phyloP scores from a whole-genome alignment of 345 rosid species.

The Rhizophora apiculata region DNA sequence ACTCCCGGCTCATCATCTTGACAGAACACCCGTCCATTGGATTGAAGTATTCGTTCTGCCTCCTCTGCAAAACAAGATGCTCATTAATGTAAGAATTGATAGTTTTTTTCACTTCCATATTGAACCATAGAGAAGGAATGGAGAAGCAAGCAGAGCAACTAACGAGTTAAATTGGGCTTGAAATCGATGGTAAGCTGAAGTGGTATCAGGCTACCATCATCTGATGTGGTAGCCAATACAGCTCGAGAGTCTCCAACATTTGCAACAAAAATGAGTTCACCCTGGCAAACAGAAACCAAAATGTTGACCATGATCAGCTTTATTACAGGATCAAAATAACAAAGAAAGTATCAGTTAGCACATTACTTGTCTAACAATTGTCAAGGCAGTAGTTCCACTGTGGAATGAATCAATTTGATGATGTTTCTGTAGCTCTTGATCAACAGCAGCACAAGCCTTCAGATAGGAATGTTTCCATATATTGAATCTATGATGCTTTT shows the following conservation, averaged over 20 bases:
- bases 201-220: constrained; percentile 65
- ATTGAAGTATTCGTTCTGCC: constrained; percentile 62
- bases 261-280: constrained; percentile 59
- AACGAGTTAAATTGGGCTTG: constrained; percentile 84
- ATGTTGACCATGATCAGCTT: constrained; percentile 3
- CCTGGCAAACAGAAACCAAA: constrained; percentile 39
- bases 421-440: constrained; percentile 64
- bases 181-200: constrained; percentile 85
- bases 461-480: constrained; percentile 80
- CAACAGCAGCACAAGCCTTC: constrained; percentile 74
- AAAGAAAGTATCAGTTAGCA: no score
- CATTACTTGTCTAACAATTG: constrained; percentile 76
- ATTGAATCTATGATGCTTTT: constrained; percentile 44
- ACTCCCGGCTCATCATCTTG: constrained; percentile 83
- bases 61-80: constrained; percentile 54
- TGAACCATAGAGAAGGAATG: not conserved
- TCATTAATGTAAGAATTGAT: not conserved
- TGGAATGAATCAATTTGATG: constrained; percentile 66
- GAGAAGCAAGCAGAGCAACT: constrained; percentile 47
- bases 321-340: not conserved
- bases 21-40: constrained; percentile 76
- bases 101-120: not conserved
- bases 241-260: constrained; percentile 96
- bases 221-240: constrained; percentile 70
- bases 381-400: constrained; percentile 86